Conservation (phyloP, 305 asterid species). For the Rubia occidens region DNA sequence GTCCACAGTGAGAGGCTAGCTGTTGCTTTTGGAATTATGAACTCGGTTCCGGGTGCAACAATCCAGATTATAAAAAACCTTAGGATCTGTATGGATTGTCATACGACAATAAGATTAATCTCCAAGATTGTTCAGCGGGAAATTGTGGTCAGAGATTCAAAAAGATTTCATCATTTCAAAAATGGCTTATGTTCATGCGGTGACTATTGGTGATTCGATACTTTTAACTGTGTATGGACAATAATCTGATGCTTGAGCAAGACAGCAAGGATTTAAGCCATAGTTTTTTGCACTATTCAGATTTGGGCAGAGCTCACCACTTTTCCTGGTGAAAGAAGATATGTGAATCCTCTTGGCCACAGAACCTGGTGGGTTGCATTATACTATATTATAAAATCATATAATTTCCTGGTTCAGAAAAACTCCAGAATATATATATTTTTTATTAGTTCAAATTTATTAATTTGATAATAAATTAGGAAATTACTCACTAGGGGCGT, state of each 20-base stretch:
- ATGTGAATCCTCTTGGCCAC: neutral
- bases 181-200: slow-evolving; percentile 9
- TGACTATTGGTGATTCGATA: slow-evolving; percentile 4
- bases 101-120: slow-evolving; percentile 4
- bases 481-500: too few relatives aligned
- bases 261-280: neutral
- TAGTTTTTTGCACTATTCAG: too few relatives aligned
- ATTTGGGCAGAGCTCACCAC: too few relatives aligned
- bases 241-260: neutral
- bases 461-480: too few relatives aligned
- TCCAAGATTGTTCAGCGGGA: slow-evolving; percentile 11
- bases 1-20: slow-evolving; percentile 11
- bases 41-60: slow-evolving; percentile 10
- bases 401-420: neutral
- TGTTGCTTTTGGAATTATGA: slow-evolving; percentile 10
- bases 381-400: neutral
- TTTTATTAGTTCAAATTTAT: neutral
- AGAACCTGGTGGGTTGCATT: neutral
- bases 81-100: slow-evolving; percentile 10
- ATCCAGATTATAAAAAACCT: slow-evolving; percentile 8
- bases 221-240: neutral
- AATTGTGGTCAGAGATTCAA: slow-evolving; percentile 10
- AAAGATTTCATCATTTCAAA: slow-evolving; percentile 10
- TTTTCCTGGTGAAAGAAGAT: neutral
- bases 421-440: neutral